phyloP scores from a whole-genome alignment of 768 basidiomycete species.

The Podaxis rugospora region DNA sequence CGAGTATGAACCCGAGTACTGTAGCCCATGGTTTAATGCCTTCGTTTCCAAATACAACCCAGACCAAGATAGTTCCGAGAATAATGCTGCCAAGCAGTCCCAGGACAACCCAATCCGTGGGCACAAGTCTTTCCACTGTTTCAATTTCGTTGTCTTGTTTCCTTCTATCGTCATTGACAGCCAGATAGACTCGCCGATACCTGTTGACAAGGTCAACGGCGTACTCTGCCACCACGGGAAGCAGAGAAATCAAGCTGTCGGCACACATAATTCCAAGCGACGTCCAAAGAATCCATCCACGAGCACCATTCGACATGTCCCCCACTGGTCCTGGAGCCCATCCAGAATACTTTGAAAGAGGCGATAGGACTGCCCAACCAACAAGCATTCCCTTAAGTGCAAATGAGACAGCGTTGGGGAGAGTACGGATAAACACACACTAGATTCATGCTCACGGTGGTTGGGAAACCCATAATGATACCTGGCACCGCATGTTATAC shows the following conservation, averaged over 20 bases:
- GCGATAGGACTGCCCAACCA: conserved; percentile 93
- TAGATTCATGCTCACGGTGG: conserved; percentile 89
- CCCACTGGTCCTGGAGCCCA: conserved; percentile 95
- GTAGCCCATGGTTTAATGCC: conserved; percentile 97
- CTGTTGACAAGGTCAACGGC: conserved; percentile 26
- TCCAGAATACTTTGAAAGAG: conserved; percentile 71
- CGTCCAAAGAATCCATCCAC: conserved; percentile 97
- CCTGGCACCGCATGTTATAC: conserved; percentile 35
- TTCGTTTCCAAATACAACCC: conserved; percentile 84
- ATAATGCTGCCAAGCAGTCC: conserved; percentile 62
- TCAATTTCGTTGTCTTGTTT: conserved; percentile 66
- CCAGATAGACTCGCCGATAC: conserved; percentile 22
- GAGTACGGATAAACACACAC: conserved; percentile 33
- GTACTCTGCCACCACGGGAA: conserved; percentile 67
- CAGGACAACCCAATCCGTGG: conserved; percentile 66
- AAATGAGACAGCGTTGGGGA: neutral
- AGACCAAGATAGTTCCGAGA: conserved; percentile 75
- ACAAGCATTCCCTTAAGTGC: conserved; percentile 81
- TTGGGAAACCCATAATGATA: conserved; percentile 97
- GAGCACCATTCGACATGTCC: conserved; percentile 83
- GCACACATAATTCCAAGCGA: conserved; percentile 95
- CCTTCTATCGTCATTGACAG: conserved; percentile 18
- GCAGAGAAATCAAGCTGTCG: conserved; percentile 81
- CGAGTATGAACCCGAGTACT: conserved; percentile 75
- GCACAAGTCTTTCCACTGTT: conserved; percentile 76